Evolutionary conservation across 2,329 filamentous ascomycete genomes (phyloP).

Genomic region (Scleromitrula shiraiana): DNA sequence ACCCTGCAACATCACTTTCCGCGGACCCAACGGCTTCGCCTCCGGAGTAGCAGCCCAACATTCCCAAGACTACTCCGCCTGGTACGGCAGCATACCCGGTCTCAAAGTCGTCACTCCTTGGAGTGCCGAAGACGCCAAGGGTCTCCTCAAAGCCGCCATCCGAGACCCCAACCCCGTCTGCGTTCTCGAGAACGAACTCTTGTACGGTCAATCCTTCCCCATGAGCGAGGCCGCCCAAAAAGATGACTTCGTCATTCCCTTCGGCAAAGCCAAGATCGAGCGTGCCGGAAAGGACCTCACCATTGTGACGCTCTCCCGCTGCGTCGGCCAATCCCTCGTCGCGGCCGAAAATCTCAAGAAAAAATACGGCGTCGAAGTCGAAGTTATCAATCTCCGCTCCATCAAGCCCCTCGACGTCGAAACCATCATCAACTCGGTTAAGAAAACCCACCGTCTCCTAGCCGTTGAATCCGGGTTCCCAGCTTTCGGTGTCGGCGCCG

Average conservation of each 20-base stretch:
- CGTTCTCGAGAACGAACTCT: slow-evolving; percentile 77
- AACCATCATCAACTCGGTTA: slow-evolving; percentile 90
- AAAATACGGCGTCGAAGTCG: slow-evolving; percentile 91
- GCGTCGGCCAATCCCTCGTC: slow-evolving; percentile 81
- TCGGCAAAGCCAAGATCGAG: slow-evolving; percentile 99
- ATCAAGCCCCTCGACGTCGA: slow-evolving; percentile 96
- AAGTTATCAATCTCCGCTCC: slow-evolving; percentile 97
- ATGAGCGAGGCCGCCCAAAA: slow-evolving; percentile 96
- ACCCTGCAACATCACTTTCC: slow-evolving; percentile 99
- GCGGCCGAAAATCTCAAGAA: slow-evolving; percentile 89
- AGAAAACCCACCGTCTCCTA: slow-evolving; percentile 94
- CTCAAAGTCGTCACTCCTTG: slow-evolving; percentile 95
- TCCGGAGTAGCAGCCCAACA: slow-evolving; percentile 94
- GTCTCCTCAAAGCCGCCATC: slow-evolving; percentile 94
- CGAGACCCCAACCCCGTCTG: slow-evolving; percentile 96
- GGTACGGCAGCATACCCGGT: slow-evolving; percentile 97
- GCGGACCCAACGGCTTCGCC: slow-evolving; percentile 96
- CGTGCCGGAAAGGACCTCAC: slow-evolving; percentile 92
- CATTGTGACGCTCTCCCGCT: slow-evolving; percentile 89
- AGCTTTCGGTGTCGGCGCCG: slow-evolving; percentile 83
- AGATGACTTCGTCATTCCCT: slow-evolving; percentile 92
- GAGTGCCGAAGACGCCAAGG: slow-evolving; percentile 97
- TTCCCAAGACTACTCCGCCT: slow-evolving; percentile 97
- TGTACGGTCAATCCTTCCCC: slow-evolving; percentile 92
- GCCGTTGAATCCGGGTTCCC: slow-evolving; percentile 94